Evolutionary conservation across 805 yeast species (phyloP), one percentile per base, ranked within the genome.

Genomic region (Millerago galiae): DNA sequence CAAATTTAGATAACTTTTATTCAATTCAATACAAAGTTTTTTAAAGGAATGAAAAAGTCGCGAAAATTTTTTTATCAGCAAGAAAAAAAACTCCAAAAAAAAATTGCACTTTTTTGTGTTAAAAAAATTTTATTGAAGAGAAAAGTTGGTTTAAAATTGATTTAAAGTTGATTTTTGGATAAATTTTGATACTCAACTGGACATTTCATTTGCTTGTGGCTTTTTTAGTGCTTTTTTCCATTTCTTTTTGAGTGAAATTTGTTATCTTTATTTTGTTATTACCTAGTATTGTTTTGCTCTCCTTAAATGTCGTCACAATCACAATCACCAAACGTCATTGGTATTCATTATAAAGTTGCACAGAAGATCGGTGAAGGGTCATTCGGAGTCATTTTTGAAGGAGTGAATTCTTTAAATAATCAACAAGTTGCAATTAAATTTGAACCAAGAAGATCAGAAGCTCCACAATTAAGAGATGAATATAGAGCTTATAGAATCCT

Each of bases 301-400:
- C n/a, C n/a, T n/a, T 6, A 13, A 31, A 34, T 34, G 42, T 34
- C 37, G 8, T 34, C 40, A 16, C 42, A 39, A 27, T 34, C 42
- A 7, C 45, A 43, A 15, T 44, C 51, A 5, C 44, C 61, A 32
- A 56, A 53, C 37, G 67, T 70, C 36, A 96, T 93, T 36, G 99
- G 99, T 18, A 80, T 91, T 47, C 99, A 93, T 70, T 93, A 90
- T 67, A 84, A 89, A 54, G 93, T 93, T 44, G 99, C 98, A 45
- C 91, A 90, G 64, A 93, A 93, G 68, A 90, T 93, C 48, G 99
- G 99, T 44, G 98, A 93, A 66, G 99, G 99, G 35, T 91, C 98
- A 4, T 93, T 93, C 63, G 99, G 99, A 43, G 95, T 93, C 41
- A 83, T 93, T 46, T 93, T 93, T 61, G 98, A 93, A 68, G 99